Conservation (phyloP, 208 protist genomes). For the Wallacemonas sp. region DNA sequence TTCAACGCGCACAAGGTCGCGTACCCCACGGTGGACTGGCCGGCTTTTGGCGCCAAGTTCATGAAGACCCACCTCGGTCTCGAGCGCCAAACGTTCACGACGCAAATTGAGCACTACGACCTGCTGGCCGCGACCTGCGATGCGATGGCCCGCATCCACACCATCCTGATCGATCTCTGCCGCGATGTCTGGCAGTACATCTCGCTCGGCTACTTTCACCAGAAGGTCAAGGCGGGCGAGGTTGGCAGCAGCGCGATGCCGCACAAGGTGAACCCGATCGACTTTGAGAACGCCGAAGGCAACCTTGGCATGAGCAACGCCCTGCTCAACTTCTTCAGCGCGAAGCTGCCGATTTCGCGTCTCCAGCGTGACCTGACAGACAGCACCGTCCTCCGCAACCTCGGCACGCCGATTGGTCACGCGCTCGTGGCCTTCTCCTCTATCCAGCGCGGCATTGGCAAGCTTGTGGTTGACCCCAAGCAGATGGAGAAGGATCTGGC, state of each 20-base stretch:
- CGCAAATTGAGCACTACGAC: slow-evolving; percentile 97
- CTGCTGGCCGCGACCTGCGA: slow-evolving; percentile 92
- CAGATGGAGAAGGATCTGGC: slow-evolving; percentile 85
- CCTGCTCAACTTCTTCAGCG: slow-evolving; percentile 91
- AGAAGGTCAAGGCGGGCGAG: slow-evolving; percentile 91
- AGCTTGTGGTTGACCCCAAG: slow-evolving; percentile 81
- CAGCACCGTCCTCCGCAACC: slow-evolving; percentile 94
- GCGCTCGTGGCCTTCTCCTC: slow-evolving; percentile 88
- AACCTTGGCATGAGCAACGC: slow-evolving; percentile 95
- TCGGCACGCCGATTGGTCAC: slow-evolving; percentile 93
- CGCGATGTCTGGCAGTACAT: slow-evolving; percentile 96
- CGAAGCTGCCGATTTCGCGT: slow-evolving; percentile 94
- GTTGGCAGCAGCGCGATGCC: slow-evolving; percentile 97
- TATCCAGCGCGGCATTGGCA: slow-evolving; percentile 85
- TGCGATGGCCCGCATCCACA: slow-evolving; percentile 88
- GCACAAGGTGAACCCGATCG: slow-evolving; percentile 98
- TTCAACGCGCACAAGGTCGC: slow-evolving; percentile 92
- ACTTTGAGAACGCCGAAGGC: slow-evolving; percentile 98
- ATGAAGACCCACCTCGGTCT: slow-evolving; percentile 77
- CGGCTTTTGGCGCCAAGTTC: slow-evolving; percentile 83
- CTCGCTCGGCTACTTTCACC: slow-evolving; percentile 94
- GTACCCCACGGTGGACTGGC: slow-evolving; percentile 89
- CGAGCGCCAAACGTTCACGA: slow-evolving; percentile 87
- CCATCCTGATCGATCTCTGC: slow-evolving; percentile 92
- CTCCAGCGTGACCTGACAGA: slow-evolving; percentile 96